Evolutionary conservation across 2,329 filamentous ascomycete genomes (phyloP).

Genomic region (Chalaropsis thielavioides): DNA sequence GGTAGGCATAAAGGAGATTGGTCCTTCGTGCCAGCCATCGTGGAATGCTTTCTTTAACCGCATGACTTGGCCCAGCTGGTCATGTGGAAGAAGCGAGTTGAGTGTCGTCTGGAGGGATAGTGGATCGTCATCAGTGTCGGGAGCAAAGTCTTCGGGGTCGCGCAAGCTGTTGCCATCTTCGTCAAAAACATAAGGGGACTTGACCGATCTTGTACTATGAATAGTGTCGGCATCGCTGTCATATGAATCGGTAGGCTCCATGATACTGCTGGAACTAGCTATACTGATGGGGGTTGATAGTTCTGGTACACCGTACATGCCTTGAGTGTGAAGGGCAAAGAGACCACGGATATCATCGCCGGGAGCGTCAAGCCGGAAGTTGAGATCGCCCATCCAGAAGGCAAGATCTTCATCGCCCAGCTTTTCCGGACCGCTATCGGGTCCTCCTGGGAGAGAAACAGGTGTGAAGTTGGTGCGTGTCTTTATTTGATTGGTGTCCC

Average conservation of each 20-base stretch:
- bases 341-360: constrained; percentile 80
- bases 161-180: constrained; percentile 28
- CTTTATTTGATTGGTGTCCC: constrained; percentile 72
- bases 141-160: constrained; percentile 50
- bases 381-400: constrained; percentile 94
- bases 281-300: constrained; percentile 21
- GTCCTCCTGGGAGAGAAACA: constrained; percentile 48
- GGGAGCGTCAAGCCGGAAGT: constrained; percentile 79
- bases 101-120: constrained; percentile 79
- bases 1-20: constrained; percentile 77
- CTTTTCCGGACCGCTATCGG: constrained; percentile 48
- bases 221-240: constrained; percentile 19
- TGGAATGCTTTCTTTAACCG: constrained; percentile 66
- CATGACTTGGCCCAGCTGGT: constrained; percentile 68
- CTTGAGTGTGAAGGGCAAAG: constrained; percentile 65
- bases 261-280: constrained; percentile 23
- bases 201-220: constrained; percentile 12
- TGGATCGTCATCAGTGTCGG: constrained; percentile 62
- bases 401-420: constrained; percentile 86
- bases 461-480: constrained; percentile 65
- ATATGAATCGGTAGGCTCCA: constrained; percentile 17
- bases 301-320: constrained; percentile 49
- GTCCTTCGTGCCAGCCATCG: constrained; percentile 82
- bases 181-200: constrained; percentile 9
- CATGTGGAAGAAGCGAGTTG: constrained; percentile 73